Base-by-base conservation (phyloP, 495 filamentous ascomycete species). In the Massariosphaeria phaeospora region DNA sequence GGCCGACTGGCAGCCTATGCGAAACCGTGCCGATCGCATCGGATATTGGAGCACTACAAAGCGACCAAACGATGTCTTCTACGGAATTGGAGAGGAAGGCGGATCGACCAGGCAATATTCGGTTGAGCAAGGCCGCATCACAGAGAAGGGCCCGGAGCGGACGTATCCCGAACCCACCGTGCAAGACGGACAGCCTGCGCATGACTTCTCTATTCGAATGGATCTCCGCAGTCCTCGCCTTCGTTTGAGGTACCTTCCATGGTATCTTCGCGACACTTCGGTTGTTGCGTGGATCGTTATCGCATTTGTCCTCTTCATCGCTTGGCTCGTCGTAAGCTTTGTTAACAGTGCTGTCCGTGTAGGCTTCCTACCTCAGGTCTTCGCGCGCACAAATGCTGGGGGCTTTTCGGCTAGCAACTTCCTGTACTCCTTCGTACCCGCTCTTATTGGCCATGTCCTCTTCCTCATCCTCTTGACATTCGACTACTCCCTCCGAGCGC, bases 331-430 rank as follows among this genome's bases (percentile, higher is more conserved):
- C 75, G 49, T 86, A 81, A 60, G 54, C 49, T 95, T 91, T 65
- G 75, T 91, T 53, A 78, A 84, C 40, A 76, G 80, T 34, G 83
- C 79, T 7, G 72, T 88, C 36, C 64, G 73, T 23, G 66, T 72
- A 10, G 90, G 89, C 23, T 96, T 94, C 70, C 69, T 75, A 12
- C 89, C 90, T 11, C 69, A 72, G 20, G 69, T 95, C 1, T 70
- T 73, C 4, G 79, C 85, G 0, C 72, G 75, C 0, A 83, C 87
- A 6, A 77, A 75, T 11, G 61, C 70, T 0, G 73, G 71, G 29
- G 88, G 84, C 29, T 96, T 91, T 66, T 93, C 88, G 4, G 71
- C 87, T 1, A 86, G 89, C 40, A 85, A 94, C 69, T 95, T 96
- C 73, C 70, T 94, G 44, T 95, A 88, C 74, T 84, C 81, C 66